A percentile compares a stretch with the other conserved stretches of the same genome.
phyloP scores from a whole-genome alignment of 2,329 filamentous ascomycete species.

The Epichloe gansuensis region DNA sequence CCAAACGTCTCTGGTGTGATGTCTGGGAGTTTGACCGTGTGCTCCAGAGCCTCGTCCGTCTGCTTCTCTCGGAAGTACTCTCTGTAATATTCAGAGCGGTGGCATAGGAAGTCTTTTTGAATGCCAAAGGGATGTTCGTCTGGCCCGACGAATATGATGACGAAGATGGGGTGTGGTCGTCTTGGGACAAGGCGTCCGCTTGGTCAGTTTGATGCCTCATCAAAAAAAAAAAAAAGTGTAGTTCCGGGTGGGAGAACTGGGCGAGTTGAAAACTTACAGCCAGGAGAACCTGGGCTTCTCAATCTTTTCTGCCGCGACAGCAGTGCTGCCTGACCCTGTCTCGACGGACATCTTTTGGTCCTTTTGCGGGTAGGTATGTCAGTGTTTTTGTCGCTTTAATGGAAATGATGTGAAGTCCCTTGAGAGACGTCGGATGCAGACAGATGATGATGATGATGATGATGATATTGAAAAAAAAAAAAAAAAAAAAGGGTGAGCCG shows the following conservation, averaged over 20 bases:
- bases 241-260: not conserved
- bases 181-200: constrained; percentile 10
- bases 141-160: constrained; percentile 40
- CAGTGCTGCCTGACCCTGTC: not conserved
- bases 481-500: not conserved
- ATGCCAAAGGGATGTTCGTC: constrained; percentile 43
- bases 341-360: constrained; percentile 6
- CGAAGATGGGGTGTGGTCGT: constrained; percentile 42
- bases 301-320: constrained; percentile 1
- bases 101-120: constrained; percentile 46
- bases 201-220: not conserved
- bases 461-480: no score
- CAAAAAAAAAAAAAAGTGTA: no score
- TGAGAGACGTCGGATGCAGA: no score
- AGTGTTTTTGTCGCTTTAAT: not conserved
- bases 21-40: constrained; percentile 37
- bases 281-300: constrained; percentile 20
- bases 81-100: constrained; percentile 36
- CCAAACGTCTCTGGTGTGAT: constrained; percentile 38
- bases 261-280: constrained; percentile 19
- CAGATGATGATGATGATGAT: not conserved
- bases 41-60: constrained; percentile 31
- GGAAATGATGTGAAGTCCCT: not conserved
- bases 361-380: not conserved
- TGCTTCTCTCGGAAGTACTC: constrained; percentile 27